phyloP scores from a whole-genome alignment of 345 rosid species.

The Lepidium sativum region DNA sequence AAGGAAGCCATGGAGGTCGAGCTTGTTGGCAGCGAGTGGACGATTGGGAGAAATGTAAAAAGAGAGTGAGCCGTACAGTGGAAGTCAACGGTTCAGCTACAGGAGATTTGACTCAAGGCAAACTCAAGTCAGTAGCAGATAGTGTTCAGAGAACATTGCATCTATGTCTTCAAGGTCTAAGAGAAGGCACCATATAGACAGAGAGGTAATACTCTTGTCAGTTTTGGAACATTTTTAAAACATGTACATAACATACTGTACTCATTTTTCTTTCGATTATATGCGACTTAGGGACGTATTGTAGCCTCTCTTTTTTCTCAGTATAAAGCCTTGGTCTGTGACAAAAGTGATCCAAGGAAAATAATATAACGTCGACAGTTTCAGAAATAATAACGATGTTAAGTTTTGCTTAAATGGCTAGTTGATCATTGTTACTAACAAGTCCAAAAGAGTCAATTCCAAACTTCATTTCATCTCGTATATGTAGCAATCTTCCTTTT shows the following conservation, averaged over 20 bases:
- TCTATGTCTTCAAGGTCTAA: conserved; percentile 64
- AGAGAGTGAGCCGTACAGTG: conserved; percentile 58
- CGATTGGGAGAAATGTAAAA: conserved; percentile 94
- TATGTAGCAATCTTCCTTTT: conserved; percentile 14
- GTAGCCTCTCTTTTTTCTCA: conserved; percentile 11
- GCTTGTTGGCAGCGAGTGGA: conserved; percentile 80
- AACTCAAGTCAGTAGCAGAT: conserved; percentile 74
- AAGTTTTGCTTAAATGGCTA: not conserved
- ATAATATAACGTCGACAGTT: too few relatives aligned
- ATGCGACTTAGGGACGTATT: not conserved
- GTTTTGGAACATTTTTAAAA: conserved; percentile 14
- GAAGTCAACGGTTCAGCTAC: conserved; percentile 43
- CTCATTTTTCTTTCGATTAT: not conserved
- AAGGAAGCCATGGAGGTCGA: conserved; percentile 97
- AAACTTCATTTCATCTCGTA: conserved; percentile 32
- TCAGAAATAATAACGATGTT: not conserved
- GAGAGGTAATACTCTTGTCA: conserved; percentile 1
- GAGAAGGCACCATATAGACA: conserved; percentile 33
- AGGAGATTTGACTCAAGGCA: conserved; percentile 59
- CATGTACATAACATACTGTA: conserved; percentile 17
- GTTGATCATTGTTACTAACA: not conserved
- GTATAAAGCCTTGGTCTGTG: not conserved
- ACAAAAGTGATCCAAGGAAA: not conserved
- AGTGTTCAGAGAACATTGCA: conserved; percentile 64
- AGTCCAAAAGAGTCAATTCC: not conserved